Evolutionary conservation across 805 yeast genomes (phyloP).

Genomic region (Tetrapisispora pingtungensis): DNA sequence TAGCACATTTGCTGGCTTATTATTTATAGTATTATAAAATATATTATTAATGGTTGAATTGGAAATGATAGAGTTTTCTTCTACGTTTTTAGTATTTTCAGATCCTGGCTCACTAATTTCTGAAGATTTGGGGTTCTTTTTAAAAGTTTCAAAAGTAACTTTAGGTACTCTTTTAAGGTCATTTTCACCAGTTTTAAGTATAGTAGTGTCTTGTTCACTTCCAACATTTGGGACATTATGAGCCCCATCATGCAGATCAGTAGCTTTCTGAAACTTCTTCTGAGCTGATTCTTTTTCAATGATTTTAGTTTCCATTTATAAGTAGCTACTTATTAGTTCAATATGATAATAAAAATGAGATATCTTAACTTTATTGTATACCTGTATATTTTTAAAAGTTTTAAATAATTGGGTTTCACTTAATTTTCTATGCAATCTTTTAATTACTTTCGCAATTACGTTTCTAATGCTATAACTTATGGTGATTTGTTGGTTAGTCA

Average conservation of each 20-base stretch:
- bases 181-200: conserved; percentile 22
- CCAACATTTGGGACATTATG: conserved; percentile 21
- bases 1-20: not conserved
- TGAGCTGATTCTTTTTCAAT: too few relatives aligned
- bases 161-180: conserved; percentile 25
- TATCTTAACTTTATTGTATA: too few relatives aligned
- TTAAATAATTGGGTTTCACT: too few relatives aligned
- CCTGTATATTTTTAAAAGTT: too few relatives aligned
- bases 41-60: not conserved
- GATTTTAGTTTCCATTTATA: not conserved
- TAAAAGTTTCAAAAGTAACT: conserved; percentile 25
- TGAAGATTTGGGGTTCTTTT: conserved; percentile 1
- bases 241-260: not conserved
- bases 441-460: too few relatives aligned
- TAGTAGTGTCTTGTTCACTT: conserved; percentile 26
- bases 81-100: not conserved
- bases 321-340: not conserved
- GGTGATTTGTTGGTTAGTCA: too few relatives aligned
- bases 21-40: too few relatives aligned
- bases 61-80: not conserved
- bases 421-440: too few relatives aligned
- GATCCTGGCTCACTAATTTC: not conserved
- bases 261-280: too few relatives aligned
- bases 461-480: too few relatives aligned
- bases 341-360: not conserved